These are phyloP conservation scores for Rickenella mellea DNA, from an alignment of 768 basidiomycete species.

Conservation along the genomic window DNA sequence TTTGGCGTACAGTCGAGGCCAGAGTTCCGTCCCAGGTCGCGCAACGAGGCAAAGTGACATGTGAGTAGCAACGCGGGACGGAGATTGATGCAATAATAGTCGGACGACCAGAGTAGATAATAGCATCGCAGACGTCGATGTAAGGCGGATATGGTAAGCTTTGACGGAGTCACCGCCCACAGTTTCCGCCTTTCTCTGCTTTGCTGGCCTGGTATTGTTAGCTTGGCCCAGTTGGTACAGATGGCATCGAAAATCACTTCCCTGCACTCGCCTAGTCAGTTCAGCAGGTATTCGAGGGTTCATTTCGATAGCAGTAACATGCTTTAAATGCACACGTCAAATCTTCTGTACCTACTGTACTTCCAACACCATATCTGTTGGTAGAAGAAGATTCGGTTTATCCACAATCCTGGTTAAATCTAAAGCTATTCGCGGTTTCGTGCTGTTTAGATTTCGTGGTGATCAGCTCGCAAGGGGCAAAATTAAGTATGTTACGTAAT, in stretches of 20 bases:
- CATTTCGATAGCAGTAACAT: conserved; percentile 92
- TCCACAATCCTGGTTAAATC: conserved; percentile 63
- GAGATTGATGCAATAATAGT: conserved; percentile 88
- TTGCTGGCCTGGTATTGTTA: conserved; percentile 55
- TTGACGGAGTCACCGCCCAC: conserved; percentile 98
- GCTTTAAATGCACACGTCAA: conserved; percentile 83
- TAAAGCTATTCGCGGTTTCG: too few species aligned
- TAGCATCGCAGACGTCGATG: conserved; percentile 98
- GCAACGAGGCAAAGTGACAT: conserved; percentile 95
- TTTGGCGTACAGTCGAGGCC: conserved; percentile 93
- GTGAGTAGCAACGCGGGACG: conserved; percentile 89
- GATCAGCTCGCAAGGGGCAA: too few species aligned
- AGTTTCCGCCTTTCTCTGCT: conserved; percentile 90
- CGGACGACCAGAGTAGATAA: conserved; percentile 97
- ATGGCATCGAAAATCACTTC: conserved; percentile 63
- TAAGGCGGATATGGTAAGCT: conserved; percentile 94
- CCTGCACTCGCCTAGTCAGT: conserved; percentile 92
- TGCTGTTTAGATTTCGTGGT: too few species aligned
- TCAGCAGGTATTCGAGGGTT: conserved; percentile 99
- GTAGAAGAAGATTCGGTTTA: conserved; percentile 80
- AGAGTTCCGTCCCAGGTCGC: conserved; percentile 70
- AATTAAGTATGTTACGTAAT: too few species aligned
- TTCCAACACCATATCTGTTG: conserved; percentile 93
- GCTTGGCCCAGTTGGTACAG: not conserved
- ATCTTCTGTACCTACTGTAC: conserved; percentile 98